Evolutionary conservation across 257 asterid species (phyloP), one percentile per base, ranked within the genome.

Genomic region (Fraxinus anomala): DNA sequence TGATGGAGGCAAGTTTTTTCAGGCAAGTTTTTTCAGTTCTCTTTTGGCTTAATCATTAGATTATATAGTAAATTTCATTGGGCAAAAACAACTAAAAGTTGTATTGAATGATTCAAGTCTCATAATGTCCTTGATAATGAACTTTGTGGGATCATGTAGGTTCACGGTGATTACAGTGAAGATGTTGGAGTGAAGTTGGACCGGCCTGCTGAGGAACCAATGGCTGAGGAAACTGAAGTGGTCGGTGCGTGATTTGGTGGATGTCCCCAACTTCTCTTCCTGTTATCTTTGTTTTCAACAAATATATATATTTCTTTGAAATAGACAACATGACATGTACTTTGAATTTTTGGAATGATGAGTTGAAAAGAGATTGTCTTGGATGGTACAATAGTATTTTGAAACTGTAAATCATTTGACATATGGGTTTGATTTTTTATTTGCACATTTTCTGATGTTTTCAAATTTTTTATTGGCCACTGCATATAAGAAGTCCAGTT

Each of bases 1-100:
- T 90, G 80, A 90, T 90, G 94, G 94, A 90, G 88, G 94, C 39
- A 70, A 63, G 76, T 73, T 47, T 4, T 24, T 4, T 9, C 3
- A 24, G 0, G 94, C 39, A 70, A 63, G 76, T 73, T 47, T 4
- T 24, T 4, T 9, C 3, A 24, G 0, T 34, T n/a, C 33, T 19
- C 68, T 68, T 3, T 40, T 49, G 59, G 17, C 68, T 14, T 39
- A 4, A 21, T 39, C 17, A 36, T 13, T 71, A 39, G 5, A 7
- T 70, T 37, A 37, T 36, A 19, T 54, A 30, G n/a, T 23, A 3
- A 56, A 59, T 23, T 59, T 21, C 31, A 59, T 21, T 10, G 4
- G 26, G 13, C 67, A 23, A n/a, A 1, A 21, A 7, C 30, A n/a
- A 5, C 23, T 51, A 42, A 42, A 42, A 42, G 24, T n/a, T 54